Percentiles rank a stretch among this genome's conserved stretches.
phyloP scores from a whole-genome alignment of 169 alveolate species.

The Cryptosporidium andersoni region DNA sequence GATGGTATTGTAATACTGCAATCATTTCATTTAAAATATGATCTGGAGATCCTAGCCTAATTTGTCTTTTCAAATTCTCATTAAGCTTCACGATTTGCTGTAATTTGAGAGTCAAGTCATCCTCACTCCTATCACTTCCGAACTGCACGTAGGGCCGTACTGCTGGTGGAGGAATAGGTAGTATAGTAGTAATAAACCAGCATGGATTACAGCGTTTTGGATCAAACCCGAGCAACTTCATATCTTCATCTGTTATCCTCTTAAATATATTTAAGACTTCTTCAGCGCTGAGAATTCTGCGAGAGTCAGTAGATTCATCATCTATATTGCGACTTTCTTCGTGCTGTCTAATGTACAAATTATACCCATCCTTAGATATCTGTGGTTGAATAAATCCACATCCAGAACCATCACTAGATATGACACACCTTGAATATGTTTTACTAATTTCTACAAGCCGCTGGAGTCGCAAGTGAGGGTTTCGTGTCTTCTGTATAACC shows the following conservation, averaged over 20 bases:
- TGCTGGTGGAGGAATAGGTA: constrained; percentile 99
- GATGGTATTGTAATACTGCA: constrained; percentile 92
- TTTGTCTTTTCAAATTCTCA: constrained; percentile 85
- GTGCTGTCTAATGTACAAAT: constrained; percentile 80
- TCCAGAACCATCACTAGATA: constrained; percentile 78
- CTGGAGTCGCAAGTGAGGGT: constrained; percentile 79
- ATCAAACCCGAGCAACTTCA: constrained; percentile 92
- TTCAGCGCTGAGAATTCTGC: constrained; percentile 84
- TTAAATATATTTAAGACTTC: constrained; percentile 88
- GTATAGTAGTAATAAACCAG: constrained; percentile 92
- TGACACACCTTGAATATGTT: constrained; percentile 24
- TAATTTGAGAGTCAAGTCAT: constrained; percentile 96
- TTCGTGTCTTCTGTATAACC: constrained; percentile 78
- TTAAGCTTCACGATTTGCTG: constrained; percentile 95
- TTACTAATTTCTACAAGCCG: constrained; percentile 70
- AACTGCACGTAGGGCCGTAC: constrained; percentile 97
- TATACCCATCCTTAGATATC: constrained; percentile 88
- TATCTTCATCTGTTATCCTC: constrained; percentile 89
- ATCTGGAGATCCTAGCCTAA: constrained; percentile 89
- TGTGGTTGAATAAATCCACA: constrained; percentile 91
- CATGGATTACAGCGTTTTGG: constrained; percentile 93
- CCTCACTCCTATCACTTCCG: constrained; percentile 95
- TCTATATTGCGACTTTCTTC: constrained; percentile 82
- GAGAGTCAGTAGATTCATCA: constrained; percentile 80
- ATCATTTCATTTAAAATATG: constrained; percentile 92